A percentile compares a stretch with the other conserved stretches of the same genome.
These are phyloP conservation scores for Penicillium ochrochloron DNA, from an alignment of 495 filamentous ascomycete genomes.

Conservation along the genomic window DNA sequence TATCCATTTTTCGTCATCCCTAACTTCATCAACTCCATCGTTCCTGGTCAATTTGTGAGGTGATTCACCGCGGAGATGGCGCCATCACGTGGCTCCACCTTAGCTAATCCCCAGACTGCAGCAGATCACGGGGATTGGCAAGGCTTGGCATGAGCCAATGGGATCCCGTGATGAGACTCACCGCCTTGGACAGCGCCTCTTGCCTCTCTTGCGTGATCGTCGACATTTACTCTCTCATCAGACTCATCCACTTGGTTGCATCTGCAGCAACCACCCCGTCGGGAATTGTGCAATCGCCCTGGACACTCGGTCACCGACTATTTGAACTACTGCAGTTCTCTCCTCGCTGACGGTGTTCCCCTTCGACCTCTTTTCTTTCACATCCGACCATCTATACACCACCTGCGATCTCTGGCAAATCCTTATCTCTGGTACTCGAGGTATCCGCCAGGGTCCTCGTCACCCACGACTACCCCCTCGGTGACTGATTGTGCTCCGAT, in stretches of 20 bases:
- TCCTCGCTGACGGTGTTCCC: not conserved
- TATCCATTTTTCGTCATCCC: not conserved
- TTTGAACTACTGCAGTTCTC: conserved; percentile 10
- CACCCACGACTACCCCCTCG: conserved; percentile 5
- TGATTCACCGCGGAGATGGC: conserved; percentile 30
- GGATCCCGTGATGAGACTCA: not conserved
- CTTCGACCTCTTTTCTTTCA: not conserved
- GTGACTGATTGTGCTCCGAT: conserved; percentile 2
- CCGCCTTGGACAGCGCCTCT: conserved; percentile 12
- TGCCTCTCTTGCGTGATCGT: conserved; percentile 28
- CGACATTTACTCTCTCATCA: conserved; percentile 18
- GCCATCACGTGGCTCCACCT: conserved; percentile 30
- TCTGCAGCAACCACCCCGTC: not conserved
- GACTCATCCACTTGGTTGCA: conserved; percentile 4
- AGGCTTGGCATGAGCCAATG: conserved; percentile 18
- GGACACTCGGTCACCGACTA: conserved; percentile 1
- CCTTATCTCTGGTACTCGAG: conserved; percentile 4
- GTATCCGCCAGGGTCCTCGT: conserved; percentile 25
- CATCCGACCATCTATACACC: not conserved
- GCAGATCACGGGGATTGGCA: conserved; percentile 4
- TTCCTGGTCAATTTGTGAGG: conserved; percentile 1
- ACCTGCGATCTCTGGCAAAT: not conserved
- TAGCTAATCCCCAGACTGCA: not conserved
- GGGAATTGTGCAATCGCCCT: conserved; percentile 14
- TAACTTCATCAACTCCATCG: not conserved